Evolutionary conservation across 768 basidiomycete genomes (phyloP).

Genomic region (Phallus indusiatus): DNA sequence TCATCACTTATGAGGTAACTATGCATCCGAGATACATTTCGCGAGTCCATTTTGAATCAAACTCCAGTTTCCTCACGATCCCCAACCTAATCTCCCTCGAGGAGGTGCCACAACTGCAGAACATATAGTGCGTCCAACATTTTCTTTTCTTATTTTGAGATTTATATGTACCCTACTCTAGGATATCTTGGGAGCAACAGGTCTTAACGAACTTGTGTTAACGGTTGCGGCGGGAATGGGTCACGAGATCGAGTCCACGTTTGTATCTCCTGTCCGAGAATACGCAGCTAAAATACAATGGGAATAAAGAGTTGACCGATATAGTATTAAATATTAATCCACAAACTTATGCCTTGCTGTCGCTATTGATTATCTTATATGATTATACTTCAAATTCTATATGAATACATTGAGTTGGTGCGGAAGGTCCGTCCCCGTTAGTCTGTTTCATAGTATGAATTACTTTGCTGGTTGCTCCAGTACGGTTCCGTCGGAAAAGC

Average conservation of each 20-base stretch:
- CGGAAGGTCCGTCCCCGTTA: too few species aligned
- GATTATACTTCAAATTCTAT: too few species aligned
- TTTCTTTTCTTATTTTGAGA: neutral
- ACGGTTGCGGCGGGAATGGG: constrained; percentile 82
- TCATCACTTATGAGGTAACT: constrained; percentile 77
- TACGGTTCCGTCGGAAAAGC: too few species aligned
- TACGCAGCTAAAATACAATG: constrained; percentile 69
- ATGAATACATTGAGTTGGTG: too few species aligned
- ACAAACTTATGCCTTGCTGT: too few species aligned
- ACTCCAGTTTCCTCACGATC: constrained; percentile 66
- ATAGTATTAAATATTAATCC: too few species aligned
- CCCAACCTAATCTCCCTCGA: constrained; percentile 60
- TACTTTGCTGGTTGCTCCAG: too few species aligned
- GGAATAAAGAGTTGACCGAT: constrained; percentile 38
- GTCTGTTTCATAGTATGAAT: too few species aligned
- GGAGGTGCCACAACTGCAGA: constrained; percentile 91
- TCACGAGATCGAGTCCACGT: constrained; percentile 56
- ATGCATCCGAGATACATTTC: neutral
- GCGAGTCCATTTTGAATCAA: neutral
- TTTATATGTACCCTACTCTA: neutral
- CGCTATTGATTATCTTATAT: too few species aligned
- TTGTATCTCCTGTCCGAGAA: constrained; percentile 69
- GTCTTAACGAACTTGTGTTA: constrained; percentile 82
- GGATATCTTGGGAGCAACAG: constrained; percentile 49
- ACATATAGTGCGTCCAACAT: constrained; percentile 66